Conservation (phyloP, 1,284 basidiomycete species). For the Ceraceosorus guamensis region DNA sequence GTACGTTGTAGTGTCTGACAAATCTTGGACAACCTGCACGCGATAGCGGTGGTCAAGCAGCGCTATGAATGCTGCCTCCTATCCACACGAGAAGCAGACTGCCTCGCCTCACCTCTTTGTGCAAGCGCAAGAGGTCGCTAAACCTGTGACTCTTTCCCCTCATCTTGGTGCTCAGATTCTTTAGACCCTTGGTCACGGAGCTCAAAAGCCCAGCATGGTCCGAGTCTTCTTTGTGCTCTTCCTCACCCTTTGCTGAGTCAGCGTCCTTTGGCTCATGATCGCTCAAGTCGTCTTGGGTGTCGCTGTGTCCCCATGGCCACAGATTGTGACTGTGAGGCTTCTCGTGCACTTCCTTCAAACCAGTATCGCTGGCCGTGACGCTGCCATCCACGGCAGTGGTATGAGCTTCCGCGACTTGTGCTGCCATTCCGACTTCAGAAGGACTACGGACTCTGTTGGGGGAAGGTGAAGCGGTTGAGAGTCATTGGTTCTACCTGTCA, state of each 20-base stretch:
- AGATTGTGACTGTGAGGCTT: too few species aligned
- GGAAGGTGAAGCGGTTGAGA: too few species aligned
- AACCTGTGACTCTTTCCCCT: conserved; percentile 1
- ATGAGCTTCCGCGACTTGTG: too few species aligned
- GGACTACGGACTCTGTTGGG: too few species aligned
- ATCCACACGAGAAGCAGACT: background rate
- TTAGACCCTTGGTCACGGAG: too few species aligned
- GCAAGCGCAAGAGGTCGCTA: background rate
- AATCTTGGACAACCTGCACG: conserved; percentile 14
- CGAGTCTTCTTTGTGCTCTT: too few species aligned
- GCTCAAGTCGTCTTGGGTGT: background rate
- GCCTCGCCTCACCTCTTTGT: conserved; percentile 1
- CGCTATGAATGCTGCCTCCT: background rate
- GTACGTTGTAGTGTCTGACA: conserved; percentile 22
- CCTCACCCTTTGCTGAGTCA: background rate
- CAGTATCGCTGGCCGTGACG: too few species aligned
- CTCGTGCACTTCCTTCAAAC: too few species aligned
- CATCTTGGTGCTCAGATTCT: background rate
- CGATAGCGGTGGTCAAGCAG: background rate
- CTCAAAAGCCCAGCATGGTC: too few species aligned
- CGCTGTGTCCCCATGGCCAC: background rate
- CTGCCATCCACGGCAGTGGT: too few species aligned
- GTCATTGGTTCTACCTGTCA: too few species aligned
- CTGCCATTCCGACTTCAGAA: too few species aligned
- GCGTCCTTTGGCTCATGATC: background rate